Evolutionary conservation across 495 filamentous ascomycete species (phyloP), one percentile per base, ranked within the genome.

Genomic region (Echria macrotheca): DNA sequence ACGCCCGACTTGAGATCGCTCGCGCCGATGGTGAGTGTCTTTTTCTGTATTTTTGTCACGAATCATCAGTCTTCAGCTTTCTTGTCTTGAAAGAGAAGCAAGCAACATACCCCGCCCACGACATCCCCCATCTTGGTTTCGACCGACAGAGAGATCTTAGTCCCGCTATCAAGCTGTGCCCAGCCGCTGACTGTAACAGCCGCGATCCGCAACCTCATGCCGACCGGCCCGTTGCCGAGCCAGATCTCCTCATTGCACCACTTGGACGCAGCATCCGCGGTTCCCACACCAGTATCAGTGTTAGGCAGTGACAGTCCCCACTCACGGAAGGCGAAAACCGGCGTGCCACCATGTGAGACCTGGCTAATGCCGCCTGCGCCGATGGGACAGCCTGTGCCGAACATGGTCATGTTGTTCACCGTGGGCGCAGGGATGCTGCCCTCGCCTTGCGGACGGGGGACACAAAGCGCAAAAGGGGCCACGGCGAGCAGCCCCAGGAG

Each of bases 331-430:
- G 42, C 22, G 26, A 62, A 59, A 4, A 62, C 52, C 2, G 56
- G 59, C 10, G 51, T 48, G 32, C 41, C 47, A 26, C 49, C 38
- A 21, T 46, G 44, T 17, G 56, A 44, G 2, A 26, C 21, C 28
- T 49, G 41, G 21, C 53, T 47, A 12, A 55, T 43, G 12, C 53
- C 53, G 2, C 49, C 47, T 10, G 46, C 53, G 23, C 56, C 56
- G 28, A 57, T 50, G 5, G 59, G 59, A 39, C 59, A 62, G 5
- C 59, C 59, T 6, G 59, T 43, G 2, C 59, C 59, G 4, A 25
- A 52, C 50, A 57, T 56, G 36, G 51, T 55, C 50, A 62, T 42
- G 46, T 50, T 53, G 24, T 53, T 49, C 5, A 58, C 56, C 3
- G 35, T 42, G 2, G 47, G 41, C 2, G 45, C 29, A 2, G 37